Percentiles rank a stretch among this genome's conserved stretches.
Evolutionary conservation across 176 grass and related monocot species (phyloP).

Genomic region (Phragmites australis): DNA sequence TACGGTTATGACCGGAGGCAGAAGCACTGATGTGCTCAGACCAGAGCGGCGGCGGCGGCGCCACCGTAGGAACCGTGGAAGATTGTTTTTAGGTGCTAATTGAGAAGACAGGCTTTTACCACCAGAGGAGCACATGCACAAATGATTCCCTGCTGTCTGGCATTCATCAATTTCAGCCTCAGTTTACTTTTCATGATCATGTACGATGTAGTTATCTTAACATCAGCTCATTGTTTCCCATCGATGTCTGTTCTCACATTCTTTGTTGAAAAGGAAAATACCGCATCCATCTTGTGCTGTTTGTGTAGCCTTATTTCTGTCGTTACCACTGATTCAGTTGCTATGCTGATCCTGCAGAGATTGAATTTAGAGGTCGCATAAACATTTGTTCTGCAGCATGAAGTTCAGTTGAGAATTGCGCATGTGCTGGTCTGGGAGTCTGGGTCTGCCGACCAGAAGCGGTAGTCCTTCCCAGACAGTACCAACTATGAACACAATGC

Average conservation of each 20-base stretch:
- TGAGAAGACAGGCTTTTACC: slow-evolving; percentile 35
- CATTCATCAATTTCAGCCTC: slow-evolving; percentile 55
- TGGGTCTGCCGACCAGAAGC: background rate
- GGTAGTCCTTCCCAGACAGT: no score
- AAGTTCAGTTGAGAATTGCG: background rate
- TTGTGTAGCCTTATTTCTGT: slow-evolving; percentile 27
- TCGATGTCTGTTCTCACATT: slow-evolving; percentile 52
- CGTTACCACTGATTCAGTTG: background rate
- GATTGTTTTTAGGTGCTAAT: slow-evolving; percentile 62
- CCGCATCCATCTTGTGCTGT: slow-evolving; percentile 36
- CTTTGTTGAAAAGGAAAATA: slow-evolving; percentile 52
- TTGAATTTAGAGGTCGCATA: background rate
- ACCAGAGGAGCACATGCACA: slow-evolving; percentile 43
- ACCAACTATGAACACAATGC: background rate
- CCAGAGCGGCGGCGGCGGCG: slow-evolving; percentile 49
- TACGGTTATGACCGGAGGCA: slow-evolving; percentile 27
- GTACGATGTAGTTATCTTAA: slow-evolving; percentile 54
- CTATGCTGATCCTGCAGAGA: background rate
- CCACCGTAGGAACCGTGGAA: slow-evolving; percentile 68
- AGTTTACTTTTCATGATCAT: slow-evolving; percentile 74
- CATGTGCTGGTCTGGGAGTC: background rate
- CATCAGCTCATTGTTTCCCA: slow-evolving; percentile 48
- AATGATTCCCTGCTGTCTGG: slow-evolving; percentile 41
- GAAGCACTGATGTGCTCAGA: slow-evolving; percentile 36
- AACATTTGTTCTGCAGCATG: background rate